Evolutionary conservation across 768 basidiomycete genomes (phyloP).

Genomic region (Lentinula sp.): DNA sequence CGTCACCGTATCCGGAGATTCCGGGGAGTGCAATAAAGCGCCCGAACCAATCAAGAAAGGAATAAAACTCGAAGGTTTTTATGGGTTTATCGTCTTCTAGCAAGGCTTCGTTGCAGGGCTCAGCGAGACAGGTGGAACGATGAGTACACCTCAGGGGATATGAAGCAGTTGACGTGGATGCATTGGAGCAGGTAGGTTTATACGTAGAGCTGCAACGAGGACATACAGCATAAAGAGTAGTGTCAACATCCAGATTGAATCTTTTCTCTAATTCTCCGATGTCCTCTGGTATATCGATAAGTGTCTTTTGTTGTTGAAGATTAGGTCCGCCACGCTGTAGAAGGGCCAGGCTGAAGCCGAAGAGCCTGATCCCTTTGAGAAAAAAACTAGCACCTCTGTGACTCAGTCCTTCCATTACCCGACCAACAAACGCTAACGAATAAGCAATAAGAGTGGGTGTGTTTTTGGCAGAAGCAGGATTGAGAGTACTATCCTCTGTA

Average conservation of each 20-base stretch:
- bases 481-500: too few relatives aligned
- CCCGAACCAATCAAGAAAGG: conserved; percentile 7
- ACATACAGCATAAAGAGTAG: conserved; percentile 1
- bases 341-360: neutral
- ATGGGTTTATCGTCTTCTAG: neutral
- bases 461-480: neutral
- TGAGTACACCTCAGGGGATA: neutral
- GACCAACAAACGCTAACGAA: neutral
- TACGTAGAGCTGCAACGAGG: neutral
- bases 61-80: conserved; percentile 4
- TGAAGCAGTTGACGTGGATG: neutral
- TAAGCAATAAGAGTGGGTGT: neutral
- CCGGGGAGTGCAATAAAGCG: conserved; percentile 2
- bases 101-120: neutral
- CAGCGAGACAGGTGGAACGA: neutral
- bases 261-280: neutral
- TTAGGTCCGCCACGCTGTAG: neutral
- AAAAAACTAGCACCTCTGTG: neutral
- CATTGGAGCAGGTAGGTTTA: neutral
- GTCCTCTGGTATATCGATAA: neutral
- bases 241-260: neutral
- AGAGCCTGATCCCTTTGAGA: neutral
- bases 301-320: neutral
- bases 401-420: neutral
- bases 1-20: neutral